Evolutionary conservation across 1,284 basidiomycete genomes (phyloP).

Genomic region (Filobasidium uniguttulatum): DNA sequence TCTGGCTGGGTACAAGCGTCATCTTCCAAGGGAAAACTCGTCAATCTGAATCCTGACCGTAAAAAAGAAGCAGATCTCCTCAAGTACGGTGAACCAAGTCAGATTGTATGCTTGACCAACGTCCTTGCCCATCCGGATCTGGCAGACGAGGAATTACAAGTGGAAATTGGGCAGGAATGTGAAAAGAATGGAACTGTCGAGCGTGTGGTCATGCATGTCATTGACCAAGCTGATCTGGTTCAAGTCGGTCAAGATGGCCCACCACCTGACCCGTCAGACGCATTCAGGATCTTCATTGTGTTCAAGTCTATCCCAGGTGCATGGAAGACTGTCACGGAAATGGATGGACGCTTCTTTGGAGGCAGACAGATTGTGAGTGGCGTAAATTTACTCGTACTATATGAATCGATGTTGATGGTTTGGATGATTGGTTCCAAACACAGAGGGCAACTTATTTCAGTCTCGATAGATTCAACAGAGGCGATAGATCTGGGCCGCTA

Average conservation of each 20-base stretch:
- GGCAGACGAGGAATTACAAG: constrained; percentile 68
- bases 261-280: constrained; percentile 48
- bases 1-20: constrained; percentile 22
- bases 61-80: constrained; percentile 38
- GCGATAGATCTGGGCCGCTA: constrained; percentile 29
- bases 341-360: constrained; percentile 81
- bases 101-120: constrained; percentile 74
- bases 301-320: constrained; percentile 81
- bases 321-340: constrained; percentile 80
- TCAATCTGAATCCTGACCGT: constrained; percentile 66
- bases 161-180: constrained; percentile 59
- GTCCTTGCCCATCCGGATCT: constrained; percentile 69
- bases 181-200: constrained; percentile 54
- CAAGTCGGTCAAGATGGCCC: no score
- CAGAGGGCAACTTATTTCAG: constrained; percentile 63
- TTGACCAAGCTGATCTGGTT: no score
- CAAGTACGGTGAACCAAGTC: constrained; percentile 69
- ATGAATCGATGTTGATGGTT: not conserved
- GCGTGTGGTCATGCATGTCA: constrained; percentile 66
- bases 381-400: no score
- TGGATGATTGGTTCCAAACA: not conserved
- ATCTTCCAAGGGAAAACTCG: constrained; percentile 30
- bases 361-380: constrained; percentile 53
- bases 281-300: constrained; percentile 67
- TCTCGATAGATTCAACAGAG: constrained; percentile 44